These are phyloP conservation scores for Phytophthora kernoviae DNA, from an alignment of 352 stramenopile genomes.

Conservation along the genomic window DNA sequence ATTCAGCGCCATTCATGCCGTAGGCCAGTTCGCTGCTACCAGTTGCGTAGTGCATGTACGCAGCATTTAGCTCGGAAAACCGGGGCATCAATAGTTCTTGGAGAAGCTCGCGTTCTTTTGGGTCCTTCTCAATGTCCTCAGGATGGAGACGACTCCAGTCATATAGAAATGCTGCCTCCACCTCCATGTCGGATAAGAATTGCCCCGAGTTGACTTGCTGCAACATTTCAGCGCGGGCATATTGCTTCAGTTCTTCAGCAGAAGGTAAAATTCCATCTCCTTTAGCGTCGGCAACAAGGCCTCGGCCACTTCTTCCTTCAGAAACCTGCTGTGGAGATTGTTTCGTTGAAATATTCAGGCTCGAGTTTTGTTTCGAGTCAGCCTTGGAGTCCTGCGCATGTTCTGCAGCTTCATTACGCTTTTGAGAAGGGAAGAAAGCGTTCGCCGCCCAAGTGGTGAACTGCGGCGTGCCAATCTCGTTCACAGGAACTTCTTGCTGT, in stretches of 20 bases:
- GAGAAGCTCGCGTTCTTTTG: slow-evolving; percentile 38
- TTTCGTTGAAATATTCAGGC: not conserved
- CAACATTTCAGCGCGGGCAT: slow-evolving; percentile 68
- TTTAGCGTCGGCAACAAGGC: slow-evolving; percentile 31
- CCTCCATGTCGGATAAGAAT: slow-evolving; percentile 80
- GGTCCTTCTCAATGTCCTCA: slow-evolving; percentile 50
- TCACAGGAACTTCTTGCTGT: slow-evolving; percentile 81
- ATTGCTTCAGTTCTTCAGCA: slow-evolving; percentile 63
- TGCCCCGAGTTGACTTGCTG: slow-evolving; percentile 80
- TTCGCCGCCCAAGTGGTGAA: slow-evolving; percentile 60
- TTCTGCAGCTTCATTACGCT: slow-evolving; percentile 14
- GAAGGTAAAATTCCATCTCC: slow-evolving; percentile 10
- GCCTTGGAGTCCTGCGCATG: slow-evolving; percentile 7
- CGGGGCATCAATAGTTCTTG: slow-evolving; percentile 64
- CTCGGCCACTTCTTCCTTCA: slow-evolving; percentile 15
- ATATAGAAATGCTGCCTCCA: slow-evolving; percentile 83
- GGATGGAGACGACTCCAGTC: slow-evolving; percentile 65
- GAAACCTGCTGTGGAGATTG: slow-evolving; percentile 10
- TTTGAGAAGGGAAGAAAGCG: slow-evolving; percentile 62
- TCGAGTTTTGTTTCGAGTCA: slow-evolving; percentile 13
- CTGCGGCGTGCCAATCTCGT: slow-evolving; percentile 80
- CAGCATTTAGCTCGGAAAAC: slow-evolving; percentile 58
- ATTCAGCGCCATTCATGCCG: slow-evolving; percentile 69
- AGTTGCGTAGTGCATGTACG: slow-evolving; percentile 79
- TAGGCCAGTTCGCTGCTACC: slow-evolving; percentile 69